Percentiles rank a stretch among this genome's conserved stretches.
Evolutionary conservation across 2,329 filamentous ascomycete species (phyloP).

Genomic region (Fusarium odoratissimum): DNA sequence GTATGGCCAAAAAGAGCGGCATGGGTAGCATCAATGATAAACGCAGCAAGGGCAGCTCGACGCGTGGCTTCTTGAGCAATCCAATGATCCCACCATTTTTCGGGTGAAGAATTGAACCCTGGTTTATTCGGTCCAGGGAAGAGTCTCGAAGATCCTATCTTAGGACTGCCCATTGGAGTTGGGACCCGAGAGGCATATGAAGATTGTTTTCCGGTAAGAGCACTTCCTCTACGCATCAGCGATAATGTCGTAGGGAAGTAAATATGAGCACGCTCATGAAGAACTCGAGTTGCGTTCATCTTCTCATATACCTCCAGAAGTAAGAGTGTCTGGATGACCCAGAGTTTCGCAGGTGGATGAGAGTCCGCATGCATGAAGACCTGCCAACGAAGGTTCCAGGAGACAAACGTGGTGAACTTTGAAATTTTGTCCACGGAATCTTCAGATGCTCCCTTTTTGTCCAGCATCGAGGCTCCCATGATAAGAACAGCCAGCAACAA

Average conservation of each 20-base stretch:
- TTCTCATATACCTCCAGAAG: slow-evolving; percentile 46
- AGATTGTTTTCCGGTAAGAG: slow-evolving; percentile 44
- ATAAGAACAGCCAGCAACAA: slow-evolving; percentile 43
- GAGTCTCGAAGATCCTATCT: slow-evolving; percentile 28
- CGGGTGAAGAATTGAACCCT: slow-evolving; percentile 39
- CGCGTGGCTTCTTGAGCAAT: slow-evolving; percentile 47
- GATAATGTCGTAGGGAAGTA: slow-evolving; percentile 46
- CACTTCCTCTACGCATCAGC: slow-evolving; percentile 45
- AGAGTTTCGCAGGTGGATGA: slow-evolving; percentile 45
- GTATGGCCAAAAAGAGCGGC: slow-evolving; percentile 47
- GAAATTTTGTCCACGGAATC: slow-evolving; percentile 42
- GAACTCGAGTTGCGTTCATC: slow-evolving; percentile 44
- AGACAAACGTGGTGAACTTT: slow-evolving; percentile 46
- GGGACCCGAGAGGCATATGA: slow-evolving; percentile 43
- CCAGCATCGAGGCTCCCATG: slow-evolving; percentile 46
- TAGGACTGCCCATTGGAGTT: slow-evolving; percentile 41
- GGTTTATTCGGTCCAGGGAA: slow-evolving; percentile 21
- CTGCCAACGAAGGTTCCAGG: slow-evolving; percentile 46
- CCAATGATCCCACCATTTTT: slow-evolving; percentile 48
- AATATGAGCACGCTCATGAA: slow-evolving; percentile 47
- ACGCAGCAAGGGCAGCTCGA: slow-evolving; percentile 43
- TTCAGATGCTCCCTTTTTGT: slow-evolving; percentile 33
- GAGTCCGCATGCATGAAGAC: slow-evolving; percentile 47
- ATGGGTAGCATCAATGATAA: slow-evolving; percentile 46
- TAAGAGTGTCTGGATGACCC: slow-evolving; percentile 45